Percentiles rank a stretch among this genome's conserved stretches.
Evolutionary conservation across 2,329 filamentous ascomycete species (phyloP).

Genomic region (Xylariaceae sp.): DNA sequence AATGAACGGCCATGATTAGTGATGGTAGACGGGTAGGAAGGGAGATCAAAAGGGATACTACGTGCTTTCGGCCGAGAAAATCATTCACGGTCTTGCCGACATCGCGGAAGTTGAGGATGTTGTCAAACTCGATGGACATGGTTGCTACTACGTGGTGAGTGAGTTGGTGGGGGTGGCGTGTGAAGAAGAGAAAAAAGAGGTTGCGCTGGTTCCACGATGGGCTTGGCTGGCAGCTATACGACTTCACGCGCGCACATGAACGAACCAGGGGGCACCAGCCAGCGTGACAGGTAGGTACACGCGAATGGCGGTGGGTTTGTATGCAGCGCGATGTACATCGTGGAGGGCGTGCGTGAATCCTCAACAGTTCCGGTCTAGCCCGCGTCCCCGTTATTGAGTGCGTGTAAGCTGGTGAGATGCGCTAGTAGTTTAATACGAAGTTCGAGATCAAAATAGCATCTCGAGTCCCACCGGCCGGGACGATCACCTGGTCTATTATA

Average conservation of each 20-base stretch:
- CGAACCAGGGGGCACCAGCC: too few relatives aligned
- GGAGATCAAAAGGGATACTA: not conserved
- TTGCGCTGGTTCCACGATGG: not conserved
- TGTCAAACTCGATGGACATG: slow-evolving; percentile 41
- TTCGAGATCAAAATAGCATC: too few relatives aligned
- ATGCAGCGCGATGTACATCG: too few relatives aligned
- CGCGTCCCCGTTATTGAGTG: not conserved
- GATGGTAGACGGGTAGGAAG: too few relatives aligned
- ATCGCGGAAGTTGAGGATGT: slow-evolving; percentile 72
- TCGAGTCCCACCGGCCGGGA: too few relatives aligned
- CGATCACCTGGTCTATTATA: too few relatives aligned
- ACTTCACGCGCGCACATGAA: not conserved
- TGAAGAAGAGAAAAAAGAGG: not conserved
- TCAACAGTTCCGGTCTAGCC: not conserved
- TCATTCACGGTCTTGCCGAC: slow-evolving; percentile 63
- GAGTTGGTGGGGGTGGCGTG: not conserved
- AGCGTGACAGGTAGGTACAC: too few relatives aligned
- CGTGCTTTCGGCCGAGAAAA: slow-evolving; percentile 51
- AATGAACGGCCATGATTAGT: not conserved
- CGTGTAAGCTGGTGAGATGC: too few relatives aligned
- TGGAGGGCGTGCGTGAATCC: not conserved
- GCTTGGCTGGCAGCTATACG: not conserved
- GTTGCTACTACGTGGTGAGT: not conserved
- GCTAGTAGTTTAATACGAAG: too few relatives aligned
- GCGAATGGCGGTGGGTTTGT: too few relatives aligned